Percentiles rank a stretch among this genome's conserved stretches.
Conservation (phyloP, 148 eudicot genomes). For the Chenopodium album region DNA sequence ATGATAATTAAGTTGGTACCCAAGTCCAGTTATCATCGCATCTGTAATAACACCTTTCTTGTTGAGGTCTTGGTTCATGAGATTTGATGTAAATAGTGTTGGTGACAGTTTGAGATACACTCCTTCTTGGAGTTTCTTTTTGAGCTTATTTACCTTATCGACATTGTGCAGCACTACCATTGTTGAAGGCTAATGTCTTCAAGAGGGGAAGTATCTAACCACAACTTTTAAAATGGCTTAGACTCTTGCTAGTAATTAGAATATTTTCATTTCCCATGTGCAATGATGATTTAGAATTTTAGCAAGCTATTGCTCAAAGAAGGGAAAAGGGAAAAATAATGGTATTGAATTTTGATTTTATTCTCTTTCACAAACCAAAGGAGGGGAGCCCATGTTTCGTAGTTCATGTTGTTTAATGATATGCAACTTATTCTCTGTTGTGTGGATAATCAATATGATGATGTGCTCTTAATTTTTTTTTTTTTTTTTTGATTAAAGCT, state of each 20-base stretch:
- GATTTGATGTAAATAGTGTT: not conserved
- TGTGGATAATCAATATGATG: not conserved
- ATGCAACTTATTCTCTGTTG: not conserved
- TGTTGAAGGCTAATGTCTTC: not conserved
- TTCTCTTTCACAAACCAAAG: no score
- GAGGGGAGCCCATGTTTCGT: not conserved
- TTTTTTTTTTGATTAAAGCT: not conserved
- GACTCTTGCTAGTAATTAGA: not conserved
- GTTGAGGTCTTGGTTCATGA: not conserved
- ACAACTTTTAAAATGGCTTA: not conserved
- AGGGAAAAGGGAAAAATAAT: not conserved
- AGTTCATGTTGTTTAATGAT: not conserved
- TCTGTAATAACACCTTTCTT: not conserved
- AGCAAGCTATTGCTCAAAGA: not conserved
- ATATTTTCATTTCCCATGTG: not conserved
- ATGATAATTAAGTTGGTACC: not conserved
- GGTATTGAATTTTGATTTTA: not conserved
- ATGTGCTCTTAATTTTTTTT: no score
- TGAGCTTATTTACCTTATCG: not conserved
- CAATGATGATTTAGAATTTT: not conserved
- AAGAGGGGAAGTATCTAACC: not conserved
- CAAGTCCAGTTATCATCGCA: not conserved
- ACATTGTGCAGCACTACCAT: not conserved
- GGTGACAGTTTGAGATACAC: not conserved
- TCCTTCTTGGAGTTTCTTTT: not conserved